Conservation (phyloP, 495 filamentous ascomycete species). For the Aspergillus ostianus region DNA sequence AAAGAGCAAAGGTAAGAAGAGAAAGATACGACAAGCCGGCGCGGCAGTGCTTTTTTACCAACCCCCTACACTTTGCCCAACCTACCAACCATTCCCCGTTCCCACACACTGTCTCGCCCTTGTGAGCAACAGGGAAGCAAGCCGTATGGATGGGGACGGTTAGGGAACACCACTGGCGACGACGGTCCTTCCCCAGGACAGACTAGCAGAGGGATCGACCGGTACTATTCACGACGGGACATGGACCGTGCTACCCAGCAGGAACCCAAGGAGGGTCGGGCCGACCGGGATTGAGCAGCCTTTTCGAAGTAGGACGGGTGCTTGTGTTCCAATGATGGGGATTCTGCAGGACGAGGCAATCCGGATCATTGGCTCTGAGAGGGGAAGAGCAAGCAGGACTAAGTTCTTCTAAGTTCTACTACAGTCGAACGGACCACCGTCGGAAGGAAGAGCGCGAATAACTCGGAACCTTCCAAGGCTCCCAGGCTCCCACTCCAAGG, state of each 20-base stretch:
- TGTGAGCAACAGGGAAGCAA: background rate
- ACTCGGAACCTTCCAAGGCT: background rate
- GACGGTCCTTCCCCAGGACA: no score
- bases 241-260: slow-evolving; percentile 11
- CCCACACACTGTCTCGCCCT: background rate
- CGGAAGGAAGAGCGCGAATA: background rate
- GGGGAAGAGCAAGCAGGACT: no score
- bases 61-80: no score
- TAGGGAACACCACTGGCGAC: background rate
- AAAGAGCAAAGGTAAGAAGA: no score
- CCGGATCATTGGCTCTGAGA: no score
- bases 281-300: slow-evolving; percentile 17
- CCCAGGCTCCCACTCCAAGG: background rate
- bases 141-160: background rate
- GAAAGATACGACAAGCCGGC: no score
- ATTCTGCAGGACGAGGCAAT: slow-evolving; percentile 2
- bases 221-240: background rate
- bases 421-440: slow-evolving; percentile 3
- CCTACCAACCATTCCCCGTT: background rate
- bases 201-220: background rate
- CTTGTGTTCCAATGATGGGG: slow-evolving; percentile 6
- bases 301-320: background rate
- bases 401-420: no score
- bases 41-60: background rate
- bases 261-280: slow-evolving; percentile 16